Percentiles rank a stretch among this genome's conserved stretches.
Conservation (phyloP, 371 early-diverging fungal species). For the Lichtheimia hyalospora region DNA sequence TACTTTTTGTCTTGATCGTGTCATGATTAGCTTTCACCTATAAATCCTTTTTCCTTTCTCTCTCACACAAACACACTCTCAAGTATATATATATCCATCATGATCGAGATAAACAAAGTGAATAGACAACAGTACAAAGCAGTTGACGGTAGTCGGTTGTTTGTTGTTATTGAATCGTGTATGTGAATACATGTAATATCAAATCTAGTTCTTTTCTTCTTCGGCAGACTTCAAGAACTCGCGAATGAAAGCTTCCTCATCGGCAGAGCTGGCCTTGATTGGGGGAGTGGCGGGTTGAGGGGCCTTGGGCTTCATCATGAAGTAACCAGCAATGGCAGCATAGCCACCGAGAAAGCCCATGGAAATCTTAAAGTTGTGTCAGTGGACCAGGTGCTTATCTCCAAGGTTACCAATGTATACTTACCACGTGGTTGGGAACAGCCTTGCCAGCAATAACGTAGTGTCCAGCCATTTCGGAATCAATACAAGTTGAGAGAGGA, state of each 20-base stretch:
- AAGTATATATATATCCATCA: no score
- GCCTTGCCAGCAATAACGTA: constrained; percentile 53
- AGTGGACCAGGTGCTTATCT: neutral
- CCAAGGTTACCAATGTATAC: neutral
- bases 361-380: constrained; percentile 28
- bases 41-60: no score
- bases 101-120: no score
- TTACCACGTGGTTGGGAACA: constrained; percentile 51
- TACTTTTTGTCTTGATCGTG: no score
- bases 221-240: constrained; percentile 69
- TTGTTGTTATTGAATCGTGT: neutral
- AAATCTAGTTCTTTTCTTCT: constrained; percentile 54
- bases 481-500: neutral
- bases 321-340: constrained; percentile 34
- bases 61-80: no score
- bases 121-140: no score
- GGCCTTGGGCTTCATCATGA: constrained; percentile 49
- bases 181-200: neutral
- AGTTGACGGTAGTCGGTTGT: no score
- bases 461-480: constrained; percentile 44
- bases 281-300: constrained; percentile 57
- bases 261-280: constrained; percentile 65
- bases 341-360: constrained; percentile 52
- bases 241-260: constrained; percentile 67
- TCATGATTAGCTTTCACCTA: no score